These are phyloP conservation scores for Simplicillium sp. DNA, from an alignment of 2,329 filamentous ascomycete genomes.

Conservation along the genomic window DNA sequence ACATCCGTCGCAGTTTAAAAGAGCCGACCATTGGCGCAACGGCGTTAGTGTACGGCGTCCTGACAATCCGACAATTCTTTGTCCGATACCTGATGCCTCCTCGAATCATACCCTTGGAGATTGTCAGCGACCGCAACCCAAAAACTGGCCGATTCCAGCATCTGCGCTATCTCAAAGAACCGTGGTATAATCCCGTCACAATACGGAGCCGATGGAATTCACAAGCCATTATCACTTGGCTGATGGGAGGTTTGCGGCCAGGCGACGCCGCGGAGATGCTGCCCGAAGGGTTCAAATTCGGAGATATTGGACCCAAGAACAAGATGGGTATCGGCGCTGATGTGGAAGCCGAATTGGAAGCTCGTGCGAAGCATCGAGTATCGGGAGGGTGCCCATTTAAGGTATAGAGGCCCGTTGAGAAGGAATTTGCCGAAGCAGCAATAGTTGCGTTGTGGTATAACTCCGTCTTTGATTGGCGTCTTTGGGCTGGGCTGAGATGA, in stretches of 20 bases:
- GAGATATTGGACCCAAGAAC: constrained; percentile 52
- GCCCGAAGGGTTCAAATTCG: constrained; percentile 41
- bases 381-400: constrained; percentile 31
- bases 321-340: constrained; percentile 39
- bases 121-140: constrained; percentile 38
- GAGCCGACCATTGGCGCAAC: constrained; percentile 28
- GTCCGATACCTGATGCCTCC: constrained; percentile 53
- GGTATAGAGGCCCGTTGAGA: background rate
- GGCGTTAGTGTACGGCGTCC: constrained; percentile 31
- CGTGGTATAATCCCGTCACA: constrained; percentile 54
- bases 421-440: background rate
- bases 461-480: too few species aligned
- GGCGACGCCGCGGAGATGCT: constrained; percentile 28
- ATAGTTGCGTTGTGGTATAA: background rate
- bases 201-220: constrained; percentile 55
- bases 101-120: constrained; percentile 31
- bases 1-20: constrained; percentile 24
- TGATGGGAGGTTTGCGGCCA: constrained; percentile 34
- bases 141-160: constrained; percentile 41
- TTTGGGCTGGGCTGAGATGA: too few species aligned
- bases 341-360: constrained; percentile 16
- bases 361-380: constrained; percentile 25
- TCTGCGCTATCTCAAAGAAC: constrained; percentile 47
- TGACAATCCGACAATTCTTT: constrained; percentile 43
- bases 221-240: constrained; percentile 35